Base-by-base conservation (phyloP, 1,284 basidiomycete genomes). In the Athelia psychrophila region DNA sequence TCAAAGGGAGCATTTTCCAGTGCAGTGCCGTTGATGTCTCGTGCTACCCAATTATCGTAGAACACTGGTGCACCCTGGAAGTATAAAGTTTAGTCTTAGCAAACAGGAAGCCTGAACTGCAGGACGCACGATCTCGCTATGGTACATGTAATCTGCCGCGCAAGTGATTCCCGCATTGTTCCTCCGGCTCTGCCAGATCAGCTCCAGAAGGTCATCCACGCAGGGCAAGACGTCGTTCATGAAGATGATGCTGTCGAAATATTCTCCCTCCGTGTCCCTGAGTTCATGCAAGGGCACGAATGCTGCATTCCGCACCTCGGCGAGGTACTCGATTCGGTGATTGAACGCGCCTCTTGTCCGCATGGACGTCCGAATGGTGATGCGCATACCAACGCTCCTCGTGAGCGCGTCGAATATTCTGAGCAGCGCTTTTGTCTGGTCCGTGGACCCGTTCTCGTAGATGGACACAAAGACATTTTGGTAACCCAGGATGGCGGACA, bases 151-250 rank as follows among this genome's bases (percentile, higher is more conserved):
- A 69, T 98, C 95, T 2, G 94, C 87, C 0, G 95, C 95, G 65
- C 95, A 97, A 18, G 95, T 97, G 66, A 97, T 95, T 15, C 95
- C 95, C 0, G 95, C 95, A 69, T 96, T 97, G 70, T 97, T 94
- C 55, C 77, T 71, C 48, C 95, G 79, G 61, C 83, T 87, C 70
- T 98, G 95, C 89, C 88, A 97, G 65, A 98, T 94, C 63, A 98
- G 84, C 73, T 98, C 95, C 61, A 98, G 84, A 48, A 98, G 71
- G 71, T 98, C 95, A 67, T 98, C 95, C 48, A 95, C 85, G 68
- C 95, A 98, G 15, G 95, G 95, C 30, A 98, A 76, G 66, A 98
- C 88, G 70, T 98, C 95, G 79, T 96, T 98, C 95, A 98, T 97
- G 79, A 98, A 98, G 53, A 98, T 78, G 72, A 98, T 91, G 36